These are phyloP conservation scores for Colletotrichum godetiae DNA, from an alignment of 2,329 filamentous ascomycete genomes.

Conservation along the genomic window DNA sequence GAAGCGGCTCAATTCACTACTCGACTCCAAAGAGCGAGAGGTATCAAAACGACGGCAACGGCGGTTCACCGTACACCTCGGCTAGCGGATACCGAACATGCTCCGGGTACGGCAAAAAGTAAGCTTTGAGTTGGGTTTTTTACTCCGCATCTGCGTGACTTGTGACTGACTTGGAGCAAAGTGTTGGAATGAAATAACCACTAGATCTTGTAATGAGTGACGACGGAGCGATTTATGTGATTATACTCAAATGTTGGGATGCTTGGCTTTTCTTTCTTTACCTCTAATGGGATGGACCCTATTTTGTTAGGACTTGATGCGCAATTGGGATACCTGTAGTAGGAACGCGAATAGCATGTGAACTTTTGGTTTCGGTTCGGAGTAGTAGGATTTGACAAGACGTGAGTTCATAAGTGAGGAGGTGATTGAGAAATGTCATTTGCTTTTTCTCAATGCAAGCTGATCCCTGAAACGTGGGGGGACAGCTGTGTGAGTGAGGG, in stretches of 20 bases:
- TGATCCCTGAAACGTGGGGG: neutral
- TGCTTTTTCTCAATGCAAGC: neutral
- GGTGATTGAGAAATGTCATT: neutral
- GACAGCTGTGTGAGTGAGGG: neutral
- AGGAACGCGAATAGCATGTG: neutral
- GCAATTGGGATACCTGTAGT: neutral
- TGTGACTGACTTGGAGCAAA: neutral
- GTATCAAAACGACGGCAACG: slow-evolving; percentile 73
- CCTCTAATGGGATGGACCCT: neutral
- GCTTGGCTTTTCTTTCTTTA: neutral
- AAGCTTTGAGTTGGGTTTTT: neutral
- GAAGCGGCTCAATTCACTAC: slow-evolving; percentile 78
- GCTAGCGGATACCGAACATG: slow-evolving; percentile 52
- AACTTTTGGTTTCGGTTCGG: neutral
- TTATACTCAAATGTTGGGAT: neutral
- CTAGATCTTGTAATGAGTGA: neutral
- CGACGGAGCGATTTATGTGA: neutral
- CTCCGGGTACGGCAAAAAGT: slow-evolving; percentile 33
- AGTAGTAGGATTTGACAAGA: neutral
- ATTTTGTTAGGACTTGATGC: neutral
- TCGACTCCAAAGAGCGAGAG: slow-evolving; percentile 72
- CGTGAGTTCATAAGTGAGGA: too few species aligned
- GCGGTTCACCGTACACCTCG: slow-evolving; percentile 71
- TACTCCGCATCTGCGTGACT: neutral
- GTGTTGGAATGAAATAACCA: slow-evolving; percentile 10